These are phyloP conservation scores for Pestalotiopsis sp. DNA, from an alignment of 2,329 filamentous ascomycete species.

Conservation along the genomic window DNA sequence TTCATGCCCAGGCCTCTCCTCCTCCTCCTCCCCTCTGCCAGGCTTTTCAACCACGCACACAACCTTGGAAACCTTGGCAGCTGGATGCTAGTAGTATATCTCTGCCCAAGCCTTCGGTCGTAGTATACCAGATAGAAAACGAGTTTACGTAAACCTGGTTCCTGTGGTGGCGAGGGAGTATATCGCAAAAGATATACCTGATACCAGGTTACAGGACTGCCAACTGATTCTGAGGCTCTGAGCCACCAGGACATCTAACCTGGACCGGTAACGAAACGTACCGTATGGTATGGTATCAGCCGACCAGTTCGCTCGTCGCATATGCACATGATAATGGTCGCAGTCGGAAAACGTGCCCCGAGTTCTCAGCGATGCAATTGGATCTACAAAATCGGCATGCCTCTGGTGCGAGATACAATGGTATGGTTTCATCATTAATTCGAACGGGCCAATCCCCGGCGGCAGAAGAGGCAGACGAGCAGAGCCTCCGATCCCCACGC, in stretches of 20 bases:
- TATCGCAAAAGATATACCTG: neutral
- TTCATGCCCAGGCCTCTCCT: neutral
- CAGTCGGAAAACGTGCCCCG: too few species aligned
- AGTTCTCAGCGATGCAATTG: too few species aligned
- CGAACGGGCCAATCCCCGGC: too few species aligned
- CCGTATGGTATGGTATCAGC: too few species aligned
- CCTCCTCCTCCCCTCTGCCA: neutral
- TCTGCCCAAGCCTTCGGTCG: neutral
- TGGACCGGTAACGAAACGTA: neutral
- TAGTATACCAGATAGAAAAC: neutral
- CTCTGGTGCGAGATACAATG: too few species aligned
- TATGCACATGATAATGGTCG: too few species aligned
- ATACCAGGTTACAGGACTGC: neutral
- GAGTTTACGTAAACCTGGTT: neutral
- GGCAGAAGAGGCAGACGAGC: too few species aligned
- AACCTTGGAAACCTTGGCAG: neutral
- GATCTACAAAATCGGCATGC: too few species aligned
- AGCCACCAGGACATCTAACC: too few species aligned
- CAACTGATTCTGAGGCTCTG: neutral
- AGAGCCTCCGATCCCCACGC: too few species aligned
- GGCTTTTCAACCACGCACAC: neutral
- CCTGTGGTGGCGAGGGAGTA: neutral
- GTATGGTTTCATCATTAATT: too few species aligned
- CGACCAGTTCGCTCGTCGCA: too few species aligned
- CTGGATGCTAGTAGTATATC: neutral